phyloP scores from a whole-genome alignment of 2,329 filamentous ascomycete genomes.

The Cladosporium velox region DNA sequence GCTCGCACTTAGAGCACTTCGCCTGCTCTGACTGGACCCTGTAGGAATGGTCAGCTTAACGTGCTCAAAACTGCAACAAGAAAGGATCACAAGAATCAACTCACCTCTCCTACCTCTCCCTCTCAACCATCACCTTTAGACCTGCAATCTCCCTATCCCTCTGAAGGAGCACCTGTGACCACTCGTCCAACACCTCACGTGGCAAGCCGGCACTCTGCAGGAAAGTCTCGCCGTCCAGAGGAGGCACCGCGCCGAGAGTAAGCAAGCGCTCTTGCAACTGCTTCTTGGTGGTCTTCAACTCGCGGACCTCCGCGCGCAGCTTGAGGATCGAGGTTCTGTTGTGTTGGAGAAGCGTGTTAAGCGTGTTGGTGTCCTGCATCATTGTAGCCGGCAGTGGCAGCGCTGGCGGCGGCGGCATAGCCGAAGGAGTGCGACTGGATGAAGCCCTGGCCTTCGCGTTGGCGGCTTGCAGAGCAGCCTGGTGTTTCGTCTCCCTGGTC shows the following conservation, averaged over 20 bases:
- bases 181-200: conserved; percentile 14
- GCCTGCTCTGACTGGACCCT: background rate
- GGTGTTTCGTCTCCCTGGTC: background rate
- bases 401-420: background rate
- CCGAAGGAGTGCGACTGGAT: background rate
- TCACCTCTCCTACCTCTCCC: conserved; percentile 9
- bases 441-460: background rate
- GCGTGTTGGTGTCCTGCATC: background rate
- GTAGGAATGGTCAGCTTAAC: background rate
- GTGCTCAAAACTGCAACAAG: background rate
- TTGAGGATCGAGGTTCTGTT: background rate
- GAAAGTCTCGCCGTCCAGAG: background rate
- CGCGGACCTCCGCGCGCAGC: conserved; percentile 1
- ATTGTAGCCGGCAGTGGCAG: background rate
- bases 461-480: background rate
- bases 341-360: background rate
- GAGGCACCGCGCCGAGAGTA: background rate
- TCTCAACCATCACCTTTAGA: background rate
- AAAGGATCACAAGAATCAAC: background rate
- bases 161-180: conserved; percentile 17
- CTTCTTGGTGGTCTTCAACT: background rate
- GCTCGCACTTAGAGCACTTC: conserved; percentile 3
- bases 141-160: conserved; percentile 9
- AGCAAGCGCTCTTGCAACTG: background rate
- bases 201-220: background rate